Base-by-base conservation (phyloP, 805 yeast species). In the Candida maesae region DNA sequence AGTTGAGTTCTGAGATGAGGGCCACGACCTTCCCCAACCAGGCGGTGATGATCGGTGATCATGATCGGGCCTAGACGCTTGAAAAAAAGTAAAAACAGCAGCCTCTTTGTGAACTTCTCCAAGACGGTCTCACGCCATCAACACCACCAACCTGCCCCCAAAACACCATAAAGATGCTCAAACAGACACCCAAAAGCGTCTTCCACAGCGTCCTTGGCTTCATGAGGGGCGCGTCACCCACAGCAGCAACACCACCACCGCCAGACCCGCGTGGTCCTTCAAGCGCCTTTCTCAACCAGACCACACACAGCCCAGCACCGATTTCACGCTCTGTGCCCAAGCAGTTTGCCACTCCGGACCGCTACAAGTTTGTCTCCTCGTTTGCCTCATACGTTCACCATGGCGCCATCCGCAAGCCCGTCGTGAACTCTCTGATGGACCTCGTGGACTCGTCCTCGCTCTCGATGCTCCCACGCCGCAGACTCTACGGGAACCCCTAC, bases 401-500 rank as follows among this genome's bases (percentile, higher is more conserved):
- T 55, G 71, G 74, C 8, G 47, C 55, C 7, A 48, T 52, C 10
- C 47, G 65, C 3, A 47, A 48, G 15, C 73, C 79, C 0, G 59
- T 64, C 27, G 67, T 75, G 25, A 71, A 66, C 42, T 73, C 79
- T 2, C 53, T 75, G 19, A 66, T 75, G 42, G 81, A 75, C 46
- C 59, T 75, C 44, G 68, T 75, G 17, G 79, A 73, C 39, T 70
- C 74, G 0, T 58, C 77, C 0, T 69, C 64, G 39, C 49, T 73
- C 27, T 67, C 72, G 23, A 49, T 72, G 14, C 60, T 75, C 33
- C 80, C 79, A 3, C 61, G 71, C 46, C 60, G 79, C 54, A 52
- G 79, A 40, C 72, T 78, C 1, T 71, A 68, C 33, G 78, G 79
- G 4, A 70, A 75, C 17, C 77, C 78, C 0, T 65, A 63, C 12